Percentiles rank a stretch among this genome's conserved stretches.
These are phyloP conservation scores for Populus trichocarpa DNA, from an alignment of 441 rosid species.

Conservation along the genomic window DNA sequence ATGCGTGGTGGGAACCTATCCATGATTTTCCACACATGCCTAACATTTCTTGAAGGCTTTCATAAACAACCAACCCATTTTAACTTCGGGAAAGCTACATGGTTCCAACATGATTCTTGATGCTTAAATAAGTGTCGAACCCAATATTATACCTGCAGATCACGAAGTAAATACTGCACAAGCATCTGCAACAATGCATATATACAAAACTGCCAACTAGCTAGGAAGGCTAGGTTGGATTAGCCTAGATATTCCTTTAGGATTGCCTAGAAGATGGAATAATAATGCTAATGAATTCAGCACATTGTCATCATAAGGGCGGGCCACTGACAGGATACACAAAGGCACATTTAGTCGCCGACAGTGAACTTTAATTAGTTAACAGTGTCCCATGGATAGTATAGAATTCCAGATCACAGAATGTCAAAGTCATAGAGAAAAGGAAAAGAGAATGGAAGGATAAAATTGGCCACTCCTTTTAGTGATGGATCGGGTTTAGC, in stretches of 20 bases:
- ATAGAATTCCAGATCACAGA: conserved; percentile 18
- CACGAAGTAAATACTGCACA: not conserved
- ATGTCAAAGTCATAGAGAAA: conserved; percentile 19
- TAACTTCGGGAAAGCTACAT: not conserved
- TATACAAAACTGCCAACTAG: not conserved
- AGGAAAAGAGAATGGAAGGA: not conserved
- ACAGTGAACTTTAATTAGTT: conserved; percentile 29
- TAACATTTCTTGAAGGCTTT: not conserved
- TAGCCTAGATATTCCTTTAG: no score
- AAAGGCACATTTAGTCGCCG: conserved; percentile 16
- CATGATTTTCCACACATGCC: no score
- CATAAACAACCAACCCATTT: not conserved
- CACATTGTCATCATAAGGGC: conserved; percentile 24
- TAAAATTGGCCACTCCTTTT: conserved; percentile 16
- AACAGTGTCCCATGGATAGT: conserved; percentile 15
- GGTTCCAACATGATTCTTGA: not conserved
- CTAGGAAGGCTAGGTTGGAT: conserved; percentile 5
- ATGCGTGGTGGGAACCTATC: no score
- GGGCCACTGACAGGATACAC: conserved; percentile 15
- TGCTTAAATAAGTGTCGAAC: not conserved
- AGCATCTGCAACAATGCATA: not conserved
- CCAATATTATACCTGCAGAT: not conserved
- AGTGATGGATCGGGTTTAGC: conserved; percentile 29
- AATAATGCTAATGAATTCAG: not conserved
- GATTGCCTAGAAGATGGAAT: not conserved